Evolutionary conservation across 73 alveolate species (phyloP).

Genomic region (Paramecium sonneborni): DNA sequence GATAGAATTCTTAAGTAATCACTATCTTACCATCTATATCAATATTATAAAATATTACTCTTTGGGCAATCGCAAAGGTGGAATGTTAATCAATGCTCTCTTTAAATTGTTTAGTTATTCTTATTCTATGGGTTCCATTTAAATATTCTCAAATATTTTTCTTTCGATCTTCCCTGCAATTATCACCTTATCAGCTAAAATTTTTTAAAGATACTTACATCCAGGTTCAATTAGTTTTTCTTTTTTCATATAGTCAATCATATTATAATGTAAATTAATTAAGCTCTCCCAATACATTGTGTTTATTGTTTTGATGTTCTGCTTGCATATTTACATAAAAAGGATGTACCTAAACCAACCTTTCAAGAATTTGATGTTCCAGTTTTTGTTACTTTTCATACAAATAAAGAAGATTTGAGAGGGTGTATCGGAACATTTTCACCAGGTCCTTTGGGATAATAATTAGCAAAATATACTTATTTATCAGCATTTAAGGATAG

Average conservation of each 20-base stretch:
- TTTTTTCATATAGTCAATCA: not conserved
- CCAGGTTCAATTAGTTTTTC: not conserved
- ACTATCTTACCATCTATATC: not conserved
- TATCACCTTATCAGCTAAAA: not conserved
- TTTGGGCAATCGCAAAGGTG: not conserved
- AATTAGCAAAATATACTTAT: slow-evolving; percentile 79
- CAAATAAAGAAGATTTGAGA: slow-evolving; percentile 86
- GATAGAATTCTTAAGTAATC: not conserved
- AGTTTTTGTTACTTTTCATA: slow-evolving; percentile 95
- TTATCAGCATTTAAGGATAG: slow-evolving; percentile 89
- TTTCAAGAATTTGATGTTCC: slow-evolving; percentile 73
- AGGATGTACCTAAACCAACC: slow-evolving; percentile 55
- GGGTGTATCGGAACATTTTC: slow-evolving; percentile 96
- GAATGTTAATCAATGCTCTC: not conserved
- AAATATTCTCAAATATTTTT: not conserved
- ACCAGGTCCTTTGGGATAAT: slow-evolving; percentile 70
- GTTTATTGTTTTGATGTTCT: slow-evolving; percentile 80
- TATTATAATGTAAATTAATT: not conserved
- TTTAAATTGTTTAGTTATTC: not conserved
- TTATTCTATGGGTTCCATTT: not conserved
- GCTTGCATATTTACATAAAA: slow-evolving; percentile 62
- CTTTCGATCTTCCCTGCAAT: not conserved
- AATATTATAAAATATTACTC: not conserved
- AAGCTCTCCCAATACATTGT: slow-evolving; percentile 69
- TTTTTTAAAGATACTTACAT: not conserved